Percentiles rank a stretch among this genome's conserved stretches.
Evolutionary conservation across 139 green algal species (phyloP).

Genomic region (Volvox africanus): DNA sequence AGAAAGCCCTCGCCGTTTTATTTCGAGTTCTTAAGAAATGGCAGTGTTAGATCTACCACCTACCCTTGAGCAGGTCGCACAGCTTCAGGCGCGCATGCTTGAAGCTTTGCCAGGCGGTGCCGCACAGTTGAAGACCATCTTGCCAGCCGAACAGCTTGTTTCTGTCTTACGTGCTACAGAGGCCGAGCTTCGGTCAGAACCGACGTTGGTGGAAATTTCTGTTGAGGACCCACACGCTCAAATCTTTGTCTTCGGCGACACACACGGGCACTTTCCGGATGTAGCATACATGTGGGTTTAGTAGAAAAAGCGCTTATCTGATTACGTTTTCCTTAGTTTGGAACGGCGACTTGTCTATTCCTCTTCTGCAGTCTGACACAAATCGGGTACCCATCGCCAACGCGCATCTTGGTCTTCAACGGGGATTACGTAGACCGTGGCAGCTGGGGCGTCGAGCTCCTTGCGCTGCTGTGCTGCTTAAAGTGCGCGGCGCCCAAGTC

Average conservation of each 20-base stretch:
- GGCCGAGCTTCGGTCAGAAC: conserved; percentile 37
- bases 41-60: conserved; percentile 13
- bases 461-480: conserved; percentile 81
- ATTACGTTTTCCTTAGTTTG: neutral
- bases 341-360: neutral
- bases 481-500: conserved; percentile 87
- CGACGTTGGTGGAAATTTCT: conserved; percentile 58
- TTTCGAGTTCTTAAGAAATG: neutral
- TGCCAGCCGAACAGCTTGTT: neutral
- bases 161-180: neutral
- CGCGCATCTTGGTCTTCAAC: conserved; percentile 76
- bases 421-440: conserved; percentile 83
- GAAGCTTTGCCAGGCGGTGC: neutral
- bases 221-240: conserved; percentile 27
- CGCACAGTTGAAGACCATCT: neutral
- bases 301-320: neutral
- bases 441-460: conserved; percentile 93
- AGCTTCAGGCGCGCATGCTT: neutral
- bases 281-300: conserved; percentile 52
- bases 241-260: conserved; percentile 89
- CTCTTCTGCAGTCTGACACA: conserved; percentile 39
- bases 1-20: neutral
- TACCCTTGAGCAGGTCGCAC: conserved; percentile 4
- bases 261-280: conserved; percentile 93
- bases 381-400: conserved; percentile 48